Evolutionary conservation across 352 stramenopile genomes (phyloP), one percentile per base, ranked within the genome.

Genomic region (Phytophthora pini): DNA sequence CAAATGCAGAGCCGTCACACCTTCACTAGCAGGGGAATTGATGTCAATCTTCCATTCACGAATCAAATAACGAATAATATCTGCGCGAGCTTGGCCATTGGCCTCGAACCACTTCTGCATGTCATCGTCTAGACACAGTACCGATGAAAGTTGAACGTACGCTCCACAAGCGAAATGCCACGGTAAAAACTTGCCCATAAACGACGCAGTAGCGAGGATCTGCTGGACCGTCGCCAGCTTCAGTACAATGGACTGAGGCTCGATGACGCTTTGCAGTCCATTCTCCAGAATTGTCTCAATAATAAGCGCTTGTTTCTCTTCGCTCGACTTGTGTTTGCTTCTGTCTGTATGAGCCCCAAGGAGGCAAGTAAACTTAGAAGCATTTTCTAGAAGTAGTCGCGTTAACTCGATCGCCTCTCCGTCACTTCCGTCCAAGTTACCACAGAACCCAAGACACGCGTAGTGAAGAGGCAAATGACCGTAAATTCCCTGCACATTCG

Each of bases 391-490:
- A 13, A 94, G 53, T 6, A 74, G 46, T 4, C 72, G 45, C 0
- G 82, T 40, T 5, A 90, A 49, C 9, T 71, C 57, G 2, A 88
- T 26, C 7, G 79, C 70, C 9, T 51, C 38, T 4, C 38, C 50
- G 2, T 68, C 46, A 15, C 58, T 69, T 34, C 63, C 56, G 38
- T 77, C 56, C 0, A 56, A 24, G 26, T 43, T 61, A 17, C 46
- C 60, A 51, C 83, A 90, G 32, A 91, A 80, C 1, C 81, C 84
- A 7, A 90, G 61, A 29, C 80, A 92, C 1, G 80, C 79, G 53
- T 90, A 94, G 52, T 94, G 87, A 17, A 94, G 41, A 2, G 84
- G 74, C 0, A 90, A 46, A 29, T 85, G 81, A 3, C 87, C 87
- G 24, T 79, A 80, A 1, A 53, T 45, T 47, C 89, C 79, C 11